These are phyloP conservation scores for Acacia melanoxylon DNA, from an alignment of 306 rosid species.

Conservation along the genomic window DNA sequence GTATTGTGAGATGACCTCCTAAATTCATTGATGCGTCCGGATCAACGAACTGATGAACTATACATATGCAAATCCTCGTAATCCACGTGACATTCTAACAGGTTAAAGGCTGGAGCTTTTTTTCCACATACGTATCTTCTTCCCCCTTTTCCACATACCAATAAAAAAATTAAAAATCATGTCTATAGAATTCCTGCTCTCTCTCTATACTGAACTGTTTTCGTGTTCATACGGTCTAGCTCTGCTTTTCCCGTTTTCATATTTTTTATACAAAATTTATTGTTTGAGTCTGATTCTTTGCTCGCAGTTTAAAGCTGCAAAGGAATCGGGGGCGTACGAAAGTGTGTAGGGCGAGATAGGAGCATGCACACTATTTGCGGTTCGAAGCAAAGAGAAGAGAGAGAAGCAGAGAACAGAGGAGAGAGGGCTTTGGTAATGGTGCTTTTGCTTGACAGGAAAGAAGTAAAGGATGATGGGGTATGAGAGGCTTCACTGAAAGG, in stretches of 20 bases:
- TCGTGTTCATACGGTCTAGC: slow-evolving; percentile 54
- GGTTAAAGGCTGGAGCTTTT: neutral
- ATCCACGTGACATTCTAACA: slow-evolving; percentile 48
- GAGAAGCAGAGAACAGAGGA: neutral
- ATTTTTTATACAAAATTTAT: neutral
- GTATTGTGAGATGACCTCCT: no score
- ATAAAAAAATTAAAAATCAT: neutral
- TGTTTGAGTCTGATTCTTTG: slow-evolving; percentile 3
- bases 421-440: slow-evolving; percentile 26
- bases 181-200: neutral
- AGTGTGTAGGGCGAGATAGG: slow-evolving; percentile 58
- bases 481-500: slow-evolving; percentile 76
- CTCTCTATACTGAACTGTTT: slow-evolving; percentile 43
- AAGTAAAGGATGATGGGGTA: neutral
- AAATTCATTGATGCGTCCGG: no score
- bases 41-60: neutral
- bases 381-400: slow-evolving; percentile 35
- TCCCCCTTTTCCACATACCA: neutral
- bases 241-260: slow-evolving; percentile 40
- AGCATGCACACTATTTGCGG: slow-evolving; percentile 65
- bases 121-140: neutral
- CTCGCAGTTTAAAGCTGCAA: slow-evolving; percentile 72
- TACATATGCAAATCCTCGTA: slow-evolving; percentile 35
- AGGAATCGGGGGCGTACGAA: slow-evolving; percentile 46
- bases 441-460: slow-evolving; percentile 16